Evolutionary conservation across 768 basidiomycete species (phyloP).

Genomic region (Tricholoma saponaceum): DNA sequence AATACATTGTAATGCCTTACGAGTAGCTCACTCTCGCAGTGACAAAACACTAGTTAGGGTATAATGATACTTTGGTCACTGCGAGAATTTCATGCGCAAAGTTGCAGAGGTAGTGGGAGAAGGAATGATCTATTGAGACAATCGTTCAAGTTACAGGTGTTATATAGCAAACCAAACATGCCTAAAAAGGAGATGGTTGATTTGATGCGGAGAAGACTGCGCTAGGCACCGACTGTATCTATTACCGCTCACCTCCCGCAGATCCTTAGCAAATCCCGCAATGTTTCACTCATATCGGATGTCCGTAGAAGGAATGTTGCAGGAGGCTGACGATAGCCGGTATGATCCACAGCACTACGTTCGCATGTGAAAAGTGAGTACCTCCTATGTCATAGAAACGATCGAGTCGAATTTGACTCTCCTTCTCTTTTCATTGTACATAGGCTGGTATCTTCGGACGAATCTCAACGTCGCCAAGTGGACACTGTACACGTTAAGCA

Average conservation of each 20-base stretch:
- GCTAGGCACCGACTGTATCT: no score
- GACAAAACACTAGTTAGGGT: no score
- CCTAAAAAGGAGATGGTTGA: background rate
- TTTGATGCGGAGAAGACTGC: background rate
- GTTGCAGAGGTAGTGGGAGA: no score
- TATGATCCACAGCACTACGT: background rate
- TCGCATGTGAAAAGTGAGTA: background rate
- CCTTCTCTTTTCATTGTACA: background rate
- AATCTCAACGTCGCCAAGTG: background rate
- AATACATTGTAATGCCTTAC: no score
- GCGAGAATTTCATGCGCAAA: no score
- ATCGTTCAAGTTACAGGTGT: no score
- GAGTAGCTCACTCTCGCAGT: no score
- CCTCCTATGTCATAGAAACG: background rate
- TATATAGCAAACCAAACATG: no score
- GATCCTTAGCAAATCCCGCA: background rate
- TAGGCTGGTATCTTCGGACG: background rate
- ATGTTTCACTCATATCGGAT: background rate
- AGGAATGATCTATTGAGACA: no score
- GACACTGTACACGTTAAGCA: constrained; percentile 16
- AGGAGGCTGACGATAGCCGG: background rate
- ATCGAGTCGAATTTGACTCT: background rate
- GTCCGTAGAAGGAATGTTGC: background rate
- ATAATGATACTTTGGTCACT: no score
- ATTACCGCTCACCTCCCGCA: background rate